phyloP scores from a whole-genome alignment of 2,329 filamentous ascomycete genomes.

The Salinomyces thailandicus region DNA sequence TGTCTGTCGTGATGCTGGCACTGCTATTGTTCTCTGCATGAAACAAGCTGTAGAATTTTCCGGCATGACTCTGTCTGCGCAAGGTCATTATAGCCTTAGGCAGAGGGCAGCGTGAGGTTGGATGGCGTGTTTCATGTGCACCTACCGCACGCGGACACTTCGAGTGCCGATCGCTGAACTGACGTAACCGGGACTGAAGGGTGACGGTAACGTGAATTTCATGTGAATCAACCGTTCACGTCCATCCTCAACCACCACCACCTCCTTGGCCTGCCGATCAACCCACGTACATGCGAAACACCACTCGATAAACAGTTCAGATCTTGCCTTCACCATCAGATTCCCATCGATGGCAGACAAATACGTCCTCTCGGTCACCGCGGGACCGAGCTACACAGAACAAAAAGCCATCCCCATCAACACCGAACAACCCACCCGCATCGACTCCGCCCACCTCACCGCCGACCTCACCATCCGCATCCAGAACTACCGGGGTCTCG shows the following conservation, averaged over 20 bases:
- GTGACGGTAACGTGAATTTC: background rate
- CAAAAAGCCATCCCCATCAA: slow-evolving; percentile 72
- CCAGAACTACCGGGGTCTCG: slow-evolving; percentile 58
- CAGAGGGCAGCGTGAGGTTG: no score
- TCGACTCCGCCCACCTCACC: slow-evolving; percentile 55
- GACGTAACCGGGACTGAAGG: background rate
- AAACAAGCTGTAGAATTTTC: no score
- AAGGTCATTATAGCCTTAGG: no score
- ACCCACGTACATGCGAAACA: no score
- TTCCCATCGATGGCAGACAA: slow-evolving; percentile 55
- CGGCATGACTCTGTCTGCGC: no score
- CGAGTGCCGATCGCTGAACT: no score
- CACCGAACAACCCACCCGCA: slow-evolving; percentile 47
- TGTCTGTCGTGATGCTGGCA: no score
- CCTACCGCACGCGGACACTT: background rate
- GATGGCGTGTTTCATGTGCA: no score
- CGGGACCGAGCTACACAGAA: slow-evolving; percentile 64
- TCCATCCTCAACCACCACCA: background rate
- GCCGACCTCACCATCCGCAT: slow-evolving; percentile 66
- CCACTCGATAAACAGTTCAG: background rate
- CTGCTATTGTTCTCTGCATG: no score
- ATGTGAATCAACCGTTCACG: background rate
- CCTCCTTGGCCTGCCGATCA: background rate
- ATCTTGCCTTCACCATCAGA: background rate
- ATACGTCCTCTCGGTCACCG: slow-evolving; percentile 73